Evolutionary conservation across 2,329 filamentous ascomycete genomes (phyloP), one percentile per base, ranked within the genome.

Genomic region (Colletotrichum coccodes): DNA sequence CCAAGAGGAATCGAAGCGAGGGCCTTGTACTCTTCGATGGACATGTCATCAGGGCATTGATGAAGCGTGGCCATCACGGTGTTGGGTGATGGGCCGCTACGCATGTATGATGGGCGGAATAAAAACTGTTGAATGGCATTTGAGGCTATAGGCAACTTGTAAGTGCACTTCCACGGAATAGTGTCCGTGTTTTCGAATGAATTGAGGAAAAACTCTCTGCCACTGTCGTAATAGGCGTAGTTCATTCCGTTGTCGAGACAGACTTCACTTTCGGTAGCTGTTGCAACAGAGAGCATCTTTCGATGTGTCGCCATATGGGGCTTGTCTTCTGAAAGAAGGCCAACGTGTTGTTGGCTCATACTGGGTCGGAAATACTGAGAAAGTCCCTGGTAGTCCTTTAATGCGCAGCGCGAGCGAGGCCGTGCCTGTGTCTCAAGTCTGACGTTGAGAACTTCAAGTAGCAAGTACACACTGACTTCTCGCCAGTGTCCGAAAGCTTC

Each of bases 21-120:
- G 0, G 83, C 79, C 58, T 86, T 85, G 73, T 83, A 91, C 60
- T 92, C 88, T 0, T 85, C 82, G 0, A 88, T 66, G 0, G 84
- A 80, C 63, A 92, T 77, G 26, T 82, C 72, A 0, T 64, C 12
- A 0, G 89, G 87, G 56, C 87, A 90, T 0, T 75, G 58, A 0
- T 72, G 76, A 64, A 89, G 86, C 1, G 73, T 75, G 0, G 89
- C 82, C 14, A 92, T 81, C 0, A 87, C 83, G 0, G 80, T 71
- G 64, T 92, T 92, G 0, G 86, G 79, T 0, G 75, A 58, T 0
- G 72, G 61, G 1, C 77, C 81, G 54, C 76, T 71, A 0, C 76
- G 74, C 0, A 36, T 42, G 0, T 60, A 26, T 1, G 73, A 68
- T 1, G 79, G 73, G 4, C 79, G 79, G 42, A 74, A 70, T 4